Evolutionary conservation across 495 filamentous ascomycete species (phyloP).

Genomic region (Friedmanniomyces endolithicus): DNA sequence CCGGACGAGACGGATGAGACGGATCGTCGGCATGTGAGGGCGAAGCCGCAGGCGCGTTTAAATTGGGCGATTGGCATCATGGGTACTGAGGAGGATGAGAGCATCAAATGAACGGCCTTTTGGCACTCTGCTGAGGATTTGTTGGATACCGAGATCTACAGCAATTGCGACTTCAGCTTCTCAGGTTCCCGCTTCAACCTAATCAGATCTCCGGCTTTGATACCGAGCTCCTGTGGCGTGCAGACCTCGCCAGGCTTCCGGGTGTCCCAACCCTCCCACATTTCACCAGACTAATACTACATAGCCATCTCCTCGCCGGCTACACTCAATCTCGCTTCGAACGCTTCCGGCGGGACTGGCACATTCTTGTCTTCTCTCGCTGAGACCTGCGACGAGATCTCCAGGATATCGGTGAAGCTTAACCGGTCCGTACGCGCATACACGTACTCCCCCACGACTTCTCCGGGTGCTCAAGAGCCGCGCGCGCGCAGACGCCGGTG

Average conservation of each 20-base stretch:
- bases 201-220: conserved; percentile 14
- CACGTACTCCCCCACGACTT: conserved; percentile 18
- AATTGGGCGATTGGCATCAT: conserved; percentile 51
- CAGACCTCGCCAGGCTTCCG: conserved; percentile 12
- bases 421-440: conserved; percentile 17
- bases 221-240: conserved; percentile 19
- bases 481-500: conserved; percentile 14
- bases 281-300: conserved; percentile 20
- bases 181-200: conserved; percentile 13
- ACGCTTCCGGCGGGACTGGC: conserved; percentile 4
- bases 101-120: neutral
- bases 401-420: conserved; percentile 15
- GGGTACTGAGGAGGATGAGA: conserved; percentile 42
- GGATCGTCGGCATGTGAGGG: conserved; percentile 42
- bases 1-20: conserved; percentile 29
- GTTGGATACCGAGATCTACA: neutral
- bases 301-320: conserved; percentile 18
- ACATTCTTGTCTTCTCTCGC: conserved; percentile 21
- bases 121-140: neutral
- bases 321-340: conserved; percentile 13
- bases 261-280: conserved; percentile 19
- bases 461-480: conserved; percentile 8
- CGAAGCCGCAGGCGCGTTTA: conserved; percentile 32
- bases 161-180: conserved; percentile 10
- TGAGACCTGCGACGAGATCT: conserved; percentile 20